phyloP scores from a whole-genome alignment of 2,329 filamentous ascomycete genomes.

The Claviceps arundinis region DNA sequence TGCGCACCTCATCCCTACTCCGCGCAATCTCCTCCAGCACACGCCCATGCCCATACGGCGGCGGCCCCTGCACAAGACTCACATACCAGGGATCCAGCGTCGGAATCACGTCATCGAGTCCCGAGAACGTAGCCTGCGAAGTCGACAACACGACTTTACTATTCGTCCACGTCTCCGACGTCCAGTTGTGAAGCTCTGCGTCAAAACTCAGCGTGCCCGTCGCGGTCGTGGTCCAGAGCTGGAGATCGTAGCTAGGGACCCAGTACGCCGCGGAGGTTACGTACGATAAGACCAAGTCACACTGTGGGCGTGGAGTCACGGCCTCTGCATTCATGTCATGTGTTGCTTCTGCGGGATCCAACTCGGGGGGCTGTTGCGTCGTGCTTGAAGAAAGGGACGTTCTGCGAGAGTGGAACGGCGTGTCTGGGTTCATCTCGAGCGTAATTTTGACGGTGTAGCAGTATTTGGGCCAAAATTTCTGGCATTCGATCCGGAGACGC shows the following conservation, averaged over 20 bases:
- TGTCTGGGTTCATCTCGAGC: slow-evolving; percentile 29
- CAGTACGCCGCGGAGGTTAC: slow-evolving; percentile 45
- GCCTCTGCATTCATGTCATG: not conserved
- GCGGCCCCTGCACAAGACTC: slow-evolving; percentile 24
- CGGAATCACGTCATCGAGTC: slow-evolving; percentile 41
- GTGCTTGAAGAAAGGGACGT: slow-evolving; percentile 37
- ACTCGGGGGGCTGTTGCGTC: slow-evolving; percentile 19
- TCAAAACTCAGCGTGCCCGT: slow-evolving; percentile 45
- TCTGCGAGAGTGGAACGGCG: slow-evolving; percentile 33
- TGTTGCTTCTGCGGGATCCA: slow-evolving; percentile 6
- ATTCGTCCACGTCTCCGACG: slow-evolving; percentile 49
- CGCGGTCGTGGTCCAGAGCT: slow-evolving; percentile 41
- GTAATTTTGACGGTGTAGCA: slow-evolving; percentile 36
- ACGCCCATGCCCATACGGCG: slow-evolving; percentile 9
- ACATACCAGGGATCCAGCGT: slow-evolving; percentile 43
- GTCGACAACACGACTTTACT: slow-evolving; percentile 49
- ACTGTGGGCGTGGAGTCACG: slow-evolving; percentile 11
- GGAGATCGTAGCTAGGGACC: slow-evolving; percentile 48
- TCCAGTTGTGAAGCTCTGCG: slow-evolving; percentile 47
- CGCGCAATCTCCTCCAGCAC: slow-evolving; percentile 15
- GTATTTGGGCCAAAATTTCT: slow-evolving; percentile 34
- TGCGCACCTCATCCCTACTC: slow-evolving; percentile 25
- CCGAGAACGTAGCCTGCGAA: slow-evolving; percentile 45
- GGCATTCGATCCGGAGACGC: slow-evolving; percentile 29
- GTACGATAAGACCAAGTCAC: slow-evolving; percentile 43